Base-by-base conservation (phyloP, 495 filamentous ascomycete species). In the Hypomontagnella monticulosa region DNA sequence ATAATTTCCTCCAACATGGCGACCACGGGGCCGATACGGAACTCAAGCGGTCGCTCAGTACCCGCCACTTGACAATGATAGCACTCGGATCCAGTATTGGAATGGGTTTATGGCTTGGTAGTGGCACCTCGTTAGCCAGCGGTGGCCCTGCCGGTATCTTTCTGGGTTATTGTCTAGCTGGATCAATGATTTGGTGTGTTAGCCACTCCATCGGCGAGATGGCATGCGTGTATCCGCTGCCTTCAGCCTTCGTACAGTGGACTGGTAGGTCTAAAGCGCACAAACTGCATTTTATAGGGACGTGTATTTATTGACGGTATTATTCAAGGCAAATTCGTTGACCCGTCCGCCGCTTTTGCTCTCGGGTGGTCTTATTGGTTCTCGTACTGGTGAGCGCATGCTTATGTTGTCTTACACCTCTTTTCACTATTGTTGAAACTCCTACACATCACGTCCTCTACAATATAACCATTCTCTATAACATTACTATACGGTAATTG, bases 161-260 rank as follows among this genome's bases (percentile, higher is more conserved):
- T 23, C 75, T 90, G 9, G 86, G 84, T 4, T 88, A 88, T 63
- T 73, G 83, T 8, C 78, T 89, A 66, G 85, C 86, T 66, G 84
- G 85, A 44, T 77, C 82, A 20, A 83, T 80, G 40, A 78, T 88
- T 69, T 86, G 81, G 54, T 80, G 73, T 41, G 81, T 85, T 73
- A 73, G 77, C 66, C 69, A 73, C 34, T 71, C 68, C 34, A 64
- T 76, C 20, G 86, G 85, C 33, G 87, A 89, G 73, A 87, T 89
- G 83, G 81, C 85, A 83, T 86, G 41, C 87, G 83, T 65, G 78
- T 89, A 33, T 85, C 88, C 16, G 77, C 88, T 62, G 78, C 87
- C 49, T 83, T 88, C 63, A 78, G 87, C n/a, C 84, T 89, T 71
- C 85, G 88, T 40, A 76, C 88, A 54, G 88, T 88, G 66, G 86